Conservation (phyloP, 768 basidiomycete genomes). For the Dentipellis sp. region DNA sequence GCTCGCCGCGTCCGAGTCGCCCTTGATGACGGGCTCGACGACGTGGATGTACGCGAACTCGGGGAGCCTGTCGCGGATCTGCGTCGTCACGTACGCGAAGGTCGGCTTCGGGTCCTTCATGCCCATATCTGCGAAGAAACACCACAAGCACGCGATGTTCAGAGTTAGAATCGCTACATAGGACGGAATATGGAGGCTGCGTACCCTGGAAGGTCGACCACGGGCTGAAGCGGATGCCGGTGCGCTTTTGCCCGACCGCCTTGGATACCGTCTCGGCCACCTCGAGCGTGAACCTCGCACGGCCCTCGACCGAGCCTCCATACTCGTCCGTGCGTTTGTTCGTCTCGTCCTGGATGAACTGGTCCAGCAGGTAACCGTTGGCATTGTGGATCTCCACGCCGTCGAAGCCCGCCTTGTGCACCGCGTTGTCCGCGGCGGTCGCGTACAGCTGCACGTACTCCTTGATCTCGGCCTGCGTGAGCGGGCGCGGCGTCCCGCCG, state of each 20-base stretch:
- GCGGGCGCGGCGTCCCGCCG: conserved; percentile 25
- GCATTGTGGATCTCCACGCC: conserved; percentile 41
- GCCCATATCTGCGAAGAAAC: conserved; percentile 5
- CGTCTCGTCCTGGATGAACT: conserved; percentile 49
- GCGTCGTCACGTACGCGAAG: conserved; percentile 18
- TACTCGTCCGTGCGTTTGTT: conserved; percentile 58
- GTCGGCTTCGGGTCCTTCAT: conserved; percentile 20
- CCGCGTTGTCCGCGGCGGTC: conserved; percentile 12
- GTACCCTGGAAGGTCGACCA: conserved; percentile 29
- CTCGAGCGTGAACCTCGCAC: conserved; percentile 48
- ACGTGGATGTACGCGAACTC: conserved; percentile 21
- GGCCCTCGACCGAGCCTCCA: conserved; percentile 56
- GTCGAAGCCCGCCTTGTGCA: conserved; percentile 45
- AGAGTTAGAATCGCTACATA: neutral
- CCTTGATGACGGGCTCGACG: conserved; percentile 17
- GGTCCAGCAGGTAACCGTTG: conserved; percentile 39
- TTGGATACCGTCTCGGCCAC: conserved; percentile 40
- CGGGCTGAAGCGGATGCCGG: conserved; percentile 49
- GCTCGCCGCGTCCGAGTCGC: neutral
- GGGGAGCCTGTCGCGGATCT: conserved; percentile 14
- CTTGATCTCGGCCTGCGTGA: conserved; percentile 39
- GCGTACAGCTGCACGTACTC: conserved; percentile 43
- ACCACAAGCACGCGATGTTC: neutral
- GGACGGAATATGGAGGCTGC: neutral
- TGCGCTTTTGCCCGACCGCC: conserved; percentile 44